A percentile compares a stretch with the other conserved stretches of the same genome.
phyloP scores from a whole-genome alignment of 2,329 filamentous ascomycete genomes.

The Xylariaceae sp. region DNA sequence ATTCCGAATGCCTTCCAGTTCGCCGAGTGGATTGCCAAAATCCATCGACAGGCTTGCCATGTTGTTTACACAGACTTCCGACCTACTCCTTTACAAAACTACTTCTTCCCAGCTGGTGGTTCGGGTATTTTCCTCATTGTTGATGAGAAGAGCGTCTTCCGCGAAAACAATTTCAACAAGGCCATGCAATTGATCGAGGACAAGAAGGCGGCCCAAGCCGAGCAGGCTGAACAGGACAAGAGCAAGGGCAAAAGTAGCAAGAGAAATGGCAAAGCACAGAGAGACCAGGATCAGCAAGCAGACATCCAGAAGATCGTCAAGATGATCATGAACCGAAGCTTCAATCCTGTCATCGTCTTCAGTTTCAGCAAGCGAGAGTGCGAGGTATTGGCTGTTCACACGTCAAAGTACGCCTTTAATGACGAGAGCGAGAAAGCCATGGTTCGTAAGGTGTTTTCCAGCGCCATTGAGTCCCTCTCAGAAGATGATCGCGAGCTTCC shows the following conservation, averaged over 20 bases:
- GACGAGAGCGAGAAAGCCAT: constrained; percentile 92
- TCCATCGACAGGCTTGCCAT: constrained; percentile 94
- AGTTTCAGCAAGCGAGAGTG: constrained; percentile 99
- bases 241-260: constrained; percentile 91
- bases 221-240: constrained; percentile 72
- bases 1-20: constrained; percentile 99
- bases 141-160: constrained; percentile 93
- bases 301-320: constrained; percentile 98
- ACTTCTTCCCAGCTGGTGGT: constrained; percentile 91
- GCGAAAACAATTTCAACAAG: constrained; percentile 95
- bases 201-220: constrained; percentile 79
- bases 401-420: constrained; percentile 88
- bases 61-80: constrained; percentile 99
- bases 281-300: constrained; percentile 61
- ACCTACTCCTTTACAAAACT: constrained; percentile 93
- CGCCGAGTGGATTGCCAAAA: constrained; percentile 98
- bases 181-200: constrained; percentile 89
- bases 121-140: constrained; percentile 93
- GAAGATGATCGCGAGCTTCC: constrained; percentile 86
- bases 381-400: constrained; percentile 82
- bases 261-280: constrained; percentile 69
- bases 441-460: constrained; percentile 91
- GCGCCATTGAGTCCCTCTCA: constrained; percentile 86
- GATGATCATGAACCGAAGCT: constrained; percentile 98
- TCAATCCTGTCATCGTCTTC: constrained; percentile 98